These are phyloP conservation scores for Trypanosoma melophagium DNA, from an alignment of 208 protist species.

Conservation along the genomic window DNA sequence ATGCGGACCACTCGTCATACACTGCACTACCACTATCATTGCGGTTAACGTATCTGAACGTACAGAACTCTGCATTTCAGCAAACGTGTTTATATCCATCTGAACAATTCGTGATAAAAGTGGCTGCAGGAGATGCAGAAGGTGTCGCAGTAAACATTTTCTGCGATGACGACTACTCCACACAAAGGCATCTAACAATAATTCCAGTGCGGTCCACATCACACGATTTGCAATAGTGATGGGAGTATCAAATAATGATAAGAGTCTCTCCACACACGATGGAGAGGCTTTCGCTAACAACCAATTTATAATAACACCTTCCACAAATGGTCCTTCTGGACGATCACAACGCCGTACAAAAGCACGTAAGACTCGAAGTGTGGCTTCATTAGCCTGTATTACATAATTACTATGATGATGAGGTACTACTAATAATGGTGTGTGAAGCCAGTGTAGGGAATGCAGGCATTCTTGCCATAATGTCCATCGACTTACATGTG, in stretches of 20 bases:
- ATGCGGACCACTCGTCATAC: constrained; percentile 56
- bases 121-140: constrained; percentile 19
- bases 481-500: constrained; percentile 41
- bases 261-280: neutral
- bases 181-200: constrained; percentile 50
- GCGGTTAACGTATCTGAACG: constrained; percentile 16
- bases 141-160: constrained; percentile 37
- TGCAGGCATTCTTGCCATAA: constrained; percentile 62
- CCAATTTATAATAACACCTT: constrained; percentile 46
- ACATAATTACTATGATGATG: neutral
- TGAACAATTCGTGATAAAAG: constrained; percentile 18
- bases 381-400: constrained; percentile 31
- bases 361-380: constrained; percentile 35
- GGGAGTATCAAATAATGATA: neutral
- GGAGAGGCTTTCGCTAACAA: constrained; percentile 17
- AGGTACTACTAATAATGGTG: constrained; percentile 26
- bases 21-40: constrained; percentile 43
- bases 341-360: constrained; percentile 61
- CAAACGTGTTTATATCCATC: too few relatives aligned
- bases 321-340: constrained; percentile 52
- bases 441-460: constrained; percentile 30
- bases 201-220: constrained; percentile 4
- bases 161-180: constrained; percentile 57
- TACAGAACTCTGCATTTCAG: neutral
- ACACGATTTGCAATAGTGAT: neutral